A percentile compares a stretch with the other conserved stretches of the same genome.
These are phyloP conservation scores for Letharia lupina DNA, from an alignment of 495 filamentous ascomycete species.

Conservation along the genomic window DNA sequence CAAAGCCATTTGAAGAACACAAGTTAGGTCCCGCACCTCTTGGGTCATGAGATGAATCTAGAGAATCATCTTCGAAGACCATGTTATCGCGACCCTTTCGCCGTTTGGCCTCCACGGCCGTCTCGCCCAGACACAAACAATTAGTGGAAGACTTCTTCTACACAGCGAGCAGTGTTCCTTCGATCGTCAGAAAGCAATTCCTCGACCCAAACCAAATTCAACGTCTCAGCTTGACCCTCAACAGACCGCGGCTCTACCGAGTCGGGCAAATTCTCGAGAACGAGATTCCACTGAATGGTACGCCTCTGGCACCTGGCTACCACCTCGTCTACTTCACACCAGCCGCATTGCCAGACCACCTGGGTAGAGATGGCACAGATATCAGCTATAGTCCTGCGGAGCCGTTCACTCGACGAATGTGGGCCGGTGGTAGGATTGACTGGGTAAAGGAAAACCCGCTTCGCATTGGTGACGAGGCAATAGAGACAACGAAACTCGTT, in stretches of 20 bases:
- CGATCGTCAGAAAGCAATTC: conserved; percentile 38
- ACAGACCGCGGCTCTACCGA: conserved; percentile 36
- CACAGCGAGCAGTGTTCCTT: conserved; percentile 8
- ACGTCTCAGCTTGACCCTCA: conserved; percentile 46
- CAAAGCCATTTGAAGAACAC: neutral
- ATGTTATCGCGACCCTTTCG: neutral
- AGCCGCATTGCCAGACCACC: conserved; percentile 40
- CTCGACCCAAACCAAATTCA: conserved; percentile 53
- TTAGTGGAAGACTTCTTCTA: neutral
- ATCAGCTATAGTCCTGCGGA: conserved; percentile 53
- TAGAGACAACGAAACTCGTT: conserved; percentile 49
- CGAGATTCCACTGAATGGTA: conserved; percentile 30
- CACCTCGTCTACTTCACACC: conserved; percentile 69
- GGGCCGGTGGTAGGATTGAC: conserved; percentile 56
- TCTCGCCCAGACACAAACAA: neutral
- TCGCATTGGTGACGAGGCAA: conserved; percentile 45
- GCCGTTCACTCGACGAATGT: conserved; percentile 65
- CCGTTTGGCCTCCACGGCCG: neutral
- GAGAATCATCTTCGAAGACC: neutral
- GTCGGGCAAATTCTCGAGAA: conserved; percentile 29
- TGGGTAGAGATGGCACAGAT: conserved; percentile 67
- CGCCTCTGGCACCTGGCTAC: conserved; percentile 54
- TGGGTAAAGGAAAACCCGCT: conserved; percentile 33
- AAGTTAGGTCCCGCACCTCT: neutral
- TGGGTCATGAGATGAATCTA: neutral